Percentiles rank a stretch among this genome's conserved stretches.
These are phyloP conservation scores for Sindora glabra DNA, from an alignment of 306 rosid genomes.

Conservation along the genomic window DNA sequence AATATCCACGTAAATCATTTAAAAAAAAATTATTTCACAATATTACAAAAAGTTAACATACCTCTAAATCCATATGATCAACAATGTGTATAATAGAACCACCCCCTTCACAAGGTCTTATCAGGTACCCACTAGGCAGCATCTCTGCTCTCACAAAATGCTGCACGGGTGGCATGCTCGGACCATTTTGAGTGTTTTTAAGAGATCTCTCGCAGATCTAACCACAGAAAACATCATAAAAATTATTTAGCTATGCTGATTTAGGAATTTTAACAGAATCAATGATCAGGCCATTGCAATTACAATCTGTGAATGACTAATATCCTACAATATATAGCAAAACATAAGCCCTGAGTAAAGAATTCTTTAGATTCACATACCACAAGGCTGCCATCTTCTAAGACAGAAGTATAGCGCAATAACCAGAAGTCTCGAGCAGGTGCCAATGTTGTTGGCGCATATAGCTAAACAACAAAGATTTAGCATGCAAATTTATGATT, in stretches of 20 bases:
- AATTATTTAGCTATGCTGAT: constrained; percentile 1
- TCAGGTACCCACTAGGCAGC: constrained; percentile 90
- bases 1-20: not conserved
- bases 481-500: not conserved
- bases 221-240: constrained; percentile 3
- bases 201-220: constrained; percentile 93
- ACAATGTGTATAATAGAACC: constrained; percentile 94
- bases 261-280: not conserved
- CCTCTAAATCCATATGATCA: constrained; percentile 95
- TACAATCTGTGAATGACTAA: not conserved
- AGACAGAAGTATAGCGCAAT: constrained; percentile 88
- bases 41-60: constrained; percentile 8
- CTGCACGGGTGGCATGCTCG: constrained; percentile 96
- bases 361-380: constrained; percentile 27
- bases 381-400: constrained; percentile 98
- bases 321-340: not conserved
- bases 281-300: not conserved
- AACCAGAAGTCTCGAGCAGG: constrained; percentile 98
- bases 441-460: constrained; percentile 88
- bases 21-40: not conserved
- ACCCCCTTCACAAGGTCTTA: constrained; percentile 97
- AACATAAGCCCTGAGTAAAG: not conserved
- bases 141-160: constrained; percentile 94
- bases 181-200: constrained; percentile 92
- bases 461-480: constrained; percentile 42